These are phyloP conservation scores for Alliaria petiolata DNA, from an alignment of 345 rosid genomes.

Conservation along the genomic window DNA sequence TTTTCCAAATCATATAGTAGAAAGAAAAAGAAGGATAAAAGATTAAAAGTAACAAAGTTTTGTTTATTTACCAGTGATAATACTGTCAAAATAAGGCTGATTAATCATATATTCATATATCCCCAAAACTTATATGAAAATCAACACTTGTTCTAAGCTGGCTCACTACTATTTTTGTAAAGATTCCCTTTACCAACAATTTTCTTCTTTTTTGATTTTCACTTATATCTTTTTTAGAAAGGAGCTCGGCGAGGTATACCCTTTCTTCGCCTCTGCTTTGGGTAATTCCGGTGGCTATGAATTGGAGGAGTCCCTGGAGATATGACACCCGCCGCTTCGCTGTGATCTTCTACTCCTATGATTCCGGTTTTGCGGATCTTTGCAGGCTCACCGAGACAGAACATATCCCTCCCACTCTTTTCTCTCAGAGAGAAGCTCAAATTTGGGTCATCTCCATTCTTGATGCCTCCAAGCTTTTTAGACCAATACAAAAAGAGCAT, in stretches of 20 bases:
- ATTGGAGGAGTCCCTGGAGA: slow-evolving; percentile 51
- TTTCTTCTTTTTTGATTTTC: no score
- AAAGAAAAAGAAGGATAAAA: background rate
- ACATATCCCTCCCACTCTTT: slow-evolving; percentile 35
- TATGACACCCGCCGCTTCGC: slow-evolving; percentile 15
- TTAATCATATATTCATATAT: background rate
- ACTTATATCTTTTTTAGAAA: slow-evolving; percentile 24
- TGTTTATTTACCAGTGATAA: background rate
- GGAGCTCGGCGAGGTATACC: slow-evolving; percentile 79
- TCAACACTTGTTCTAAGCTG: background rate
- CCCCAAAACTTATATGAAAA: background rate
- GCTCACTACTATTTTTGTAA: background rate
- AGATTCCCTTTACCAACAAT: slow-evolving; percentile 4
- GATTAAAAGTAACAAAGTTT: background rate
- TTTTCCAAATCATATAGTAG: background rate
- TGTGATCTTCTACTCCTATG: background rate
- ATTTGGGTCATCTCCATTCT: slow-evolving; percentile 45
- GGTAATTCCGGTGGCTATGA: slow-evolving; percentile 41
- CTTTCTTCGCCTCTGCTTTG: slow-evolving; percentile 49
- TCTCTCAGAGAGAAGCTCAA: slow-evolving; percentile 42
- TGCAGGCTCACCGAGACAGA: slow-evolving; percentile 37
- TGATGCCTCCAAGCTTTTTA: slow-evolving; percentile 53
- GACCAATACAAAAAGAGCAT: background rate
- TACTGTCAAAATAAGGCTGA: background rate
- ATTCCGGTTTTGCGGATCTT: slow-evolving; percentile 41